Evolutionary conservation across 495 filamentous ascomycete genomes (phyloP).

Genomic region (Penicillium simplicissimum): DNA sequence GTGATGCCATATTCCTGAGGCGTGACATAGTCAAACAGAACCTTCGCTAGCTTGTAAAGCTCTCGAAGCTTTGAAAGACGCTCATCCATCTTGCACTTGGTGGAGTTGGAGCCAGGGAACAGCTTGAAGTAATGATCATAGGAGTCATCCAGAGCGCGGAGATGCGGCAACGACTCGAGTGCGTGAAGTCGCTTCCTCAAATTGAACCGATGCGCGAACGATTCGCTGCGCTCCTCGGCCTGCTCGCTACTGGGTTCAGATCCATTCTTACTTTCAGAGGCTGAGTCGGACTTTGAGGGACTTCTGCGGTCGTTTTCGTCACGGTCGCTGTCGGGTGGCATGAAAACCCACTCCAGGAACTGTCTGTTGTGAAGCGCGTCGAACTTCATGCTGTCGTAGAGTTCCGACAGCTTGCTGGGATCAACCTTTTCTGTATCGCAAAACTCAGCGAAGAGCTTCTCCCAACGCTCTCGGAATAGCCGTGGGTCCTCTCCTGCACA

Average conservation of each 20-base stretch:
- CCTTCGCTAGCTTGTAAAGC: conserved; percentile 88
- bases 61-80: conserved; percentile 86
- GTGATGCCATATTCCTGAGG: conserved; percentile 97
- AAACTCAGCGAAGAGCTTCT: conserved; percentile 96
- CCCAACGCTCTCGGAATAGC: conserved; percentile 95
- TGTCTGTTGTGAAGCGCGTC: conserved; percentile 95
- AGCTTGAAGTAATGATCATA: conserved; percentile 82
- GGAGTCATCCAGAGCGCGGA: conserved; percentile 48
- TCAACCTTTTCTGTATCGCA: conserved; percentile 96
- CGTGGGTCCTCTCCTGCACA: conserved; percentile 95
- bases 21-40: conserved; percentile 96
- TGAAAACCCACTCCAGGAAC: conserved; percentile 98
- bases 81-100: conserved; percentile 79
- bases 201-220: conserved; percentile 52
- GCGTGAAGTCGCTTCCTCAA: conserved; percentile 45
- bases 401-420: conserved; percentile 94
- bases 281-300: conserved; percentile 32
- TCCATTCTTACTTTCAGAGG: conserved; percentile 26
- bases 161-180: conserved; percentile 46
- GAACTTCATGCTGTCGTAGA: conserved; percentile 99
- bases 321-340: conserved; percentile 69
- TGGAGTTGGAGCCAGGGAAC: conserved; percentile 72
- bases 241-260: conserved; percentile 30
- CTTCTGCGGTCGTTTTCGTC: conserved; percentile 59
- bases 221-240: conserved; percentile 39